Evolutionary conservation across 768 basidiomycete genomes (phyloP), one percentile per base, ranked within the genome.

Genomic region (Saitozyma sp.): DNA sequence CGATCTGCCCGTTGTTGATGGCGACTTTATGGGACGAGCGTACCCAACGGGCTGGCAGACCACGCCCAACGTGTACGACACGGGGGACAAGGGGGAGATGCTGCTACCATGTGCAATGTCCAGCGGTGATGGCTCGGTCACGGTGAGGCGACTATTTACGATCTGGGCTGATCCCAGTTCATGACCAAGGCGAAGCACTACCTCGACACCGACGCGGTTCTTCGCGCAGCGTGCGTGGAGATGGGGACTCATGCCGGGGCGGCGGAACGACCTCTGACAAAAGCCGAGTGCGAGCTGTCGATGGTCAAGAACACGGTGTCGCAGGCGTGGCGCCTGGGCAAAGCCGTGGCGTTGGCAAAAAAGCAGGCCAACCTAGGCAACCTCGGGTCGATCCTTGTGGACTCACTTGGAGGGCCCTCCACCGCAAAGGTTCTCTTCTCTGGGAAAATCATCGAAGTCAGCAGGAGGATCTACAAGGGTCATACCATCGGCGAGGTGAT

Each of bases 271-370:
- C 84, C 85, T 6, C 65, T 84, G 5, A 71, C 73, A 1, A 79
- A 80, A 14, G 69, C 71, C 43, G 73, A 82, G 20, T 74, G 81
- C 14, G 71, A 80, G 37, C 67, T 77, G 40, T 82, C 78, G 42
- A 82, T 86, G 56, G 66, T 80, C 14, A 79, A 82, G 2, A 84
- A 83, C 49, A 85, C 84, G 37, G 82, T 86, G 10, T 87, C 86
- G 19, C 81, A 85, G 71, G 84, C 84, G 9, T 88, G 87, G 87
- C 79, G 84, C 51, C 83, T 88, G 19, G 87, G 87, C 9, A 80
- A 85, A 39, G 86, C 86, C 0, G 82, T 87, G 14, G 63, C 58
- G 14, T 54, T 68, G 9, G 66, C 65, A 10, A 64, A 71, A 13
- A 60, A 62, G 52, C 59, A 55, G 20, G 66, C 56, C 46, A 58